Evolutionary conservation across 169 alveolate genomes (phyloP).

Genomic region (Sarcocystis neurona): DNA sequence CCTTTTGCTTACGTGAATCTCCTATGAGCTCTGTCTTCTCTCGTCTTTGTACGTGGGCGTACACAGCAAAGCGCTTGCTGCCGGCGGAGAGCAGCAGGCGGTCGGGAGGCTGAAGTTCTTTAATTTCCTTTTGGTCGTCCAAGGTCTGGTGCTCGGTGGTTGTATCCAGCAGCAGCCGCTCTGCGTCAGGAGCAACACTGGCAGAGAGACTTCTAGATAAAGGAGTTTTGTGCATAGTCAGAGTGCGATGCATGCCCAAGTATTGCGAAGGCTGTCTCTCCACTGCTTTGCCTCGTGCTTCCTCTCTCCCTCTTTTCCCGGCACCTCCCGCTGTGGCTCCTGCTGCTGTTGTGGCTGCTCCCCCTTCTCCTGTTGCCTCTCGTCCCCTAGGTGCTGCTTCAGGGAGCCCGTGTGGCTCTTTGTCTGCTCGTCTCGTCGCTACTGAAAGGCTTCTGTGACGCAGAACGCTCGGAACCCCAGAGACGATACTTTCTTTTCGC

Average conservation of each 20-base stretch:
- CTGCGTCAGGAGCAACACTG: background rate
- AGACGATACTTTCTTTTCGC: background rate
- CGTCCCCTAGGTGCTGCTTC: background rate
- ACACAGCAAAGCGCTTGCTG: background rate
- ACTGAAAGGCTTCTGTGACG: no score
- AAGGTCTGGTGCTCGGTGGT: background rate
- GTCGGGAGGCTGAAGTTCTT: background rate
- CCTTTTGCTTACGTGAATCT: no score
- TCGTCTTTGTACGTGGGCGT: background rate
- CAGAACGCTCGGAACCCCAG: no score
- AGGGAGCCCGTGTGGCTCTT: background rate
- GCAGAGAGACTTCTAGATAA: conserved; percentile 1
- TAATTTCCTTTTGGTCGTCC: conserved; percentile 1
- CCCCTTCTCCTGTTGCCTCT: background rate
- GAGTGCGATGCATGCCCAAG: conserved; percentile 29
- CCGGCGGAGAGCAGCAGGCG: background rate
- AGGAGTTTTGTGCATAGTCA: conserved; percentile 28
- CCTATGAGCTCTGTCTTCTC: conserved; percentile 21
- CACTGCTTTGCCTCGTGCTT: background rate
- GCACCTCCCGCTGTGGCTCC: background rate
- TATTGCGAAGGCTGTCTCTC: no score
- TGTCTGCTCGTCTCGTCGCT: no score
- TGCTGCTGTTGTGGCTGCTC: background rate
- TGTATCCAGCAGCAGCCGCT: conserved; percentile 4
- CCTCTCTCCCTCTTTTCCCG: background rate